Base-by-base conservation (phyloP, 805 yeast genomes). In the Zygoascus bituminiphila region DNA sequence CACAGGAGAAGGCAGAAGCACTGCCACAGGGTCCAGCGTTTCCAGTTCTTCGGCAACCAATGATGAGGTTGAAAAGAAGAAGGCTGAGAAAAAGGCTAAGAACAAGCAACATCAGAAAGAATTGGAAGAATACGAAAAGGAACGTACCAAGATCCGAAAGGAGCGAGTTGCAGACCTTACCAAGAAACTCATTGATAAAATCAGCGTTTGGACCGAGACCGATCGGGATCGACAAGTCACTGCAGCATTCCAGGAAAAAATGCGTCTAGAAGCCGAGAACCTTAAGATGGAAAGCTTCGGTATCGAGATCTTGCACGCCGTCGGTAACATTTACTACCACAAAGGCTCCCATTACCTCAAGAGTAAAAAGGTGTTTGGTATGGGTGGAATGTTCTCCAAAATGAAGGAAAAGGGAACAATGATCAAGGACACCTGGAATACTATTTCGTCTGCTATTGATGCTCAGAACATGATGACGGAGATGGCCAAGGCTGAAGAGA, bases 251-350 rank as follows among this genome's bases (percentile, higher is more conserved):
- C 68, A 74, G 51, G 73, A 72, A 48, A 82, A 84, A 62, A 74
- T 85, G 56, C 74, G 73, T 52, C 79, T 82, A 58, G 98, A 93
- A 64, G 95, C 95, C 14, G 93, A 89, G 61, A 84, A 84, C 52
- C 71, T 93, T 62, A 93, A 93, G 65, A 78, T 88, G 75, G 98
- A 93, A 72, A 86, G 96, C 47, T 93, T 93, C 69, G 99, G 99
- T 12, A 67, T 91, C 45, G 95, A 91, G 66, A 72, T 93, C 45
- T 70, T 91, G 54, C 75, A 71, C 51, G 75, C 91, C 17, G 83
- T 93, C 52, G 97, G 98, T 17, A 76, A 75, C 51, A 77, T 86
- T 4, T 93, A 93, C 66, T 74, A 74, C 48, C 72, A 76, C 31
- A 88, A 88, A 60, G 95, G 94, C 2, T 72, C 77, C 50, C 86